A percentile compares a stretch with the other conserved stretches of the same genome.
Evolutionary conservation across 768 basidiomycete species (phyloP).

Genomic region (Chiua virens): DNA sequence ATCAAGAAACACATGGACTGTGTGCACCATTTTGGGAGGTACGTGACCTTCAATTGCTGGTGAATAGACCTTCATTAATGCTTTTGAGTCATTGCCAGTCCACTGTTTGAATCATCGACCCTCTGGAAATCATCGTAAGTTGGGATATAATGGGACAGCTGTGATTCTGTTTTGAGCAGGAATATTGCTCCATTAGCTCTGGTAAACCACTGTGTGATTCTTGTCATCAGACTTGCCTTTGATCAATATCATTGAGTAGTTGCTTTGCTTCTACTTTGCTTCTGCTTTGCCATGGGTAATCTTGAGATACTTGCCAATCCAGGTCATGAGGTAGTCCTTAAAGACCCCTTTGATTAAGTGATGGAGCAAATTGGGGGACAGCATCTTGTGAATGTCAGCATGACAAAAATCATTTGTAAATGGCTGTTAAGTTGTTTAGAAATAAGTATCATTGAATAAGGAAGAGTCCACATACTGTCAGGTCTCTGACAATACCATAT

Average conservation of each 20-base stretch:
- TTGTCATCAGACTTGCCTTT: too few relatives aligned
- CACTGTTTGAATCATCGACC: constrained; percentile 35
- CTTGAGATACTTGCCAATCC: not conserved
- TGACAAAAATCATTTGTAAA: constrained; percentile 33
- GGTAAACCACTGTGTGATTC: too few relatives aligned
- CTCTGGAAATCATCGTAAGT: constrained; percentile 29
- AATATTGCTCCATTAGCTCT: too few relatives aligned
- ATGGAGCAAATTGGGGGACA: not conserved
- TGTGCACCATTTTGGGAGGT: constrained; percentile 13
- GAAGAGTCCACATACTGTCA: too few relatives aligned
- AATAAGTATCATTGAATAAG: too few relatives aligned
- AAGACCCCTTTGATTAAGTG: not conserved
- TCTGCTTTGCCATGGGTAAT: constrained; percentile 1
- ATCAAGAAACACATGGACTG: constrained; percentile 24
- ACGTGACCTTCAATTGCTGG: constrained; percentile 26
- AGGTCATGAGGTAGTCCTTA: constrained; percentile 1
- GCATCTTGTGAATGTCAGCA: constrained; percentile 32
- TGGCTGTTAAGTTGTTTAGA: too few relatives aligned
- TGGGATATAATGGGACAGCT: constrained; percentile 27
- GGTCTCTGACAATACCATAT: constrained; percentile 27
- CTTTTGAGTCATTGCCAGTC: constrained; percentile 40
- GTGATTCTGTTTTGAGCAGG: constrained; percentile 22
- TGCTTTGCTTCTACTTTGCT: too few relatives aligned
- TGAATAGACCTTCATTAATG: constrained; percentile 37
- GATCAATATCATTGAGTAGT: constrained; percentile 34